Percentiles rank a stretch among this genome's conserved stretches.
Evolutionary conservation across 2,329 filamentous ascomycete genomes (phyloP).

Genomic region (Beauveria bassiana): DNA sequence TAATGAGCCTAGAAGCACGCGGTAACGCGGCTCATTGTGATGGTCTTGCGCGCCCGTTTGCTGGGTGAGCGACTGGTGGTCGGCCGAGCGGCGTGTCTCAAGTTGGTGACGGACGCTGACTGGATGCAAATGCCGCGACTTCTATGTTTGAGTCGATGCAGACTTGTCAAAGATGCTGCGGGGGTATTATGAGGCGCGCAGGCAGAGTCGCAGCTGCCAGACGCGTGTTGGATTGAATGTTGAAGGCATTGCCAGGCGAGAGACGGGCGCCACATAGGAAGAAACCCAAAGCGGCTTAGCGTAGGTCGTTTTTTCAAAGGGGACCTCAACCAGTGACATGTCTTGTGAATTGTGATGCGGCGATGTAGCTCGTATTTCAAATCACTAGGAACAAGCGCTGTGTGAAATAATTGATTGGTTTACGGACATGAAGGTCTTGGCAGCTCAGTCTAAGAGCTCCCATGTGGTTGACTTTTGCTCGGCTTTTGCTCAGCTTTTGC

Average conservation of each 20-base stretch:
- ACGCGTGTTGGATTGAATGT: constrained; percentile 5
- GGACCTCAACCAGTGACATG: background rate
- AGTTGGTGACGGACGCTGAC: background rate
- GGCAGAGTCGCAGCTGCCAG: background rate
- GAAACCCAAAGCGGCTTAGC: constrained; percentile 2
- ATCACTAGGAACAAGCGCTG: background rate
- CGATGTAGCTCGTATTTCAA: background rate
- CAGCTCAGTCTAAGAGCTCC: background rate
- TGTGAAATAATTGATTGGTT: background rate
- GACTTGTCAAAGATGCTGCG: background rate
- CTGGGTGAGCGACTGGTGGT: background rate
- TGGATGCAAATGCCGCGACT: background rate
- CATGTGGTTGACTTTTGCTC: too few species aligned
- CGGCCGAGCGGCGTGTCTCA: background rate
- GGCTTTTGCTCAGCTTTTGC: too few species aligned
- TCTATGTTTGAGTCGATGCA: too few species aligned
- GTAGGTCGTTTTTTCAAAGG: background rate
- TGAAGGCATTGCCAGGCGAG: constrained; percentile 1
- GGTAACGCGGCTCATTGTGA: background rate
- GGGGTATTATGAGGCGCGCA: background rate
- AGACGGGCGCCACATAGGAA: background rate
- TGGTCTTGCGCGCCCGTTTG: background rate
- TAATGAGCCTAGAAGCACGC: background rate
- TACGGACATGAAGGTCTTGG: background rate
- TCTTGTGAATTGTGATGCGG: background rate